Conservation (phyloP, 1,284 basidiomycete species). For the Moesziomyces sp. region DNA sequence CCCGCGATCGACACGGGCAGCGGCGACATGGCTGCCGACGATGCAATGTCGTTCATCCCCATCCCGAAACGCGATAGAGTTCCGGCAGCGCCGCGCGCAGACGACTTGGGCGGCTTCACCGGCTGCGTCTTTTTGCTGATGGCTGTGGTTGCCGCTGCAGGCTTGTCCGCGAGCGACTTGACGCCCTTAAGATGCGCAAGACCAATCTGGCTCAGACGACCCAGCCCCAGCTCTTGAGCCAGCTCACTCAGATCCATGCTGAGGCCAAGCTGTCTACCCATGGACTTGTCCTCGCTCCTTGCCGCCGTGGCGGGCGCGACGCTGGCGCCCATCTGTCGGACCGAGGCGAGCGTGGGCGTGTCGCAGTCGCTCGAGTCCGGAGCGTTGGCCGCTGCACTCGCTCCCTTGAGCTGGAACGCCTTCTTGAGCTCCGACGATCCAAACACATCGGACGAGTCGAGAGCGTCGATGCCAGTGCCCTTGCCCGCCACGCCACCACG, state of each 20-base stretch:
- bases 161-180: constrained; percentile 28
- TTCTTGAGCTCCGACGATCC: constrained; percentile 26
- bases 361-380: constrained; percentile 50
- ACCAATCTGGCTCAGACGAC: constrained; percentile 48
- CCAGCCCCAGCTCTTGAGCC: constrained; percentile 46
- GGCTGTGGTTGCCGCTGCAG: not conserved
- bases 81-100: constrained; percentile 20
- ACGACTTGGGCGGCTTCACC: constrained; percentile 46
- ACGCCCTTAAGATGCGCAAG: constrained; percentile 33
- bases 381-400: not conserved
- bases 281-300: constrained; percentile 7
- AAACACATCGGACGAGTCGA: not conserved
- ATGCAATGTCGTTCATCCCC: constrained; percentile 28
- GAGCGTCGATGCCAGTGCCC: not conserved
- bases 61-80: constrained; percentile 19
- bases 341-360: constrained; percentile 47
- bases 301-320: not conserved
- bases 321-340: constrained; percentile 29
- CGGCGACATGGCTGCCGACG: constrained; percentile 38
- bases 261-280: constrained; percentile 36
- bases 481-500: not conserved
- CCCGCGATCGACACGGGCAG: constrained; percentile 46
- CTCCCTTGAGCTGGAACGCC: constrained; percentile 35
- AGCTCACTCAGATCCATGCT: constrained; percentile 53
- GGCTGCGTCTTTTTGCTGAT: constrained; percentile 18